Base-by-base conservation (phyloP, 192 early-diverging fungal species). In the Coemansia sp. region DNA sequence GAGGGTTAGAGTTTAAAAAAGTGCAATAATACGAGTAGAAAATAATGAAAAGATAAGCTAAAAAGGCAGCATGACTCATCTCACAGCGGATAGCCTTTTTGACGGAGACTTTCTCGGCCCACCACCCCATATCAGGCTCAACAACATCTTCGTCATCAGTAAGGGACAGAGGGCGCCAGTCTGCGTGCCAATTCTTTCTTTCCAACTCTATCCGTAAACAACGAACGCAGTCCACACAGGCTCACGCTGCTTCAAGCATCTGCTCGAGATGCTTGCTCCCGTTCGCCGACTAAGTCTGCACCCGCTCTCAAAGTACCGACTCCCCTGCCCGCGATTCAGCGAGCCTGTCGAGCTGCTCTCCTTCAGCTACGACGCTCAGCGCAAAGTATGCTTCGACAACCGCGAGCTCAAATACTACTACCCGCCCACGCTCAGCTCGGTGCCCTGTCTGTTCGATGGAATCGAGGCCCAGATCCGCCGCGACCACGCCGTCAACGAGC, bases 401-500 rank as follows among this genome's bases (percentile, higher is more conserved):
- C 54, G 57, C 22, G 69, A 77, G 66, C 62, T 83, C 37, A 82
- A 71, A 42, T 84, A 76, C 63, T 82, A 57, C 47, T 31, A 41
- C 45, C 43, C 63, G 24, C 72, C 76, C 3, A n/a, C 22, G 11
- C 37, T 63, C 14, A 45, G 63, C 24, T 60, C 74, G 2, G 64
- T 73, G 12, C 84, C 82, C 12, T 82, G 87, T 46, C 78, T 95
- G 6, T 86, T 86, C 10, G 73, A 74, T 40, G 93, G 94, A 0
- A 90, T 88, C 66, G 87, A 93, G 10, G 67, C 84, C 9, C 93
- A 89, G 64, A 86, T 93, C 12, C 54, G 76, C 42, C 87, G 94
- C 10, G 89, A 90, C 62, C 40, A 64, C 5, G 65, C 63, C 8
- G 62, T 83, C 4, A 78, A 84, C 54, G 97, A 96, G 59, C 91